A percentile compares a stretch with the other conserved stretches of the same genome.
Evolutionary conservation across 1,284 basidiomycete genomes (phyloP).

Genomic region (Heliocybe sulcata): DNA sequence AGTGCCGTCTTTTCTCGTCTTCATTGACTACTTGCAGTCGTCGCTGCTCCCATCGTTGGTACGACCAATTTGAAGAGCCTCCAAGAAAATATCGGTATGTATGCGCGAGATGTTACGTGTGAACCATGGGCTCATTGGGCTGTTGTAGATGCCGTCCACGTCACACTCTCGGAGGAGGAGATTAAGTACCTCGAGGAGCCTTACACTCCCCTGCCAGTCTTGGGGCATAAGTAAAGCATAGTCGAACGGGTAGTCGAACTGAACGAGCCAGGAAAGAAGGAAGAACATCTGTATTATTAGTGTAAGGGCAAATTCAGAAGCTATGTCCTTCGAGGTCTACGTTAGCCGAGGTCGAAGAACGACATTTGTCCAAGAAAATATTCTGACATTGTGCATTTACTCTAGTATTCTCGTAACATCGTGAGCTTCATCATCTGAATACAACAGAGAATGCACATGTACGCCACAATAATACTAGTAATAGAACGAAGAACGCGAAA

Average conservation of each 20-base stretch:
- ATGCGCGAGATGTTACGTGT: neutral
- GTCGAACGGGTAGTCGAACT: neutral
- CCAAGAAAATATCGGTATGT: slow-evolving; percentile 36
- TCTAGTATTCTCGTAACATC: slow-evolving; percentile 1
- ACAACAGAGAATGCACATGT: slow-evolving; percentile 3
- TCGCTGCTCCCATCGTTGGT: slow-evolving; percentile 48
- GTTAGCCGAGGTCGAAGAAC: too few species aligned
- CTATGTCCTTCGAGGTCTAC: too few species aligned
- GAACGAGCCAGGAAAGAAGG: neutral
- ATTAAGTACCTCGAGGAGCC: slow-evolving; percentile 25
- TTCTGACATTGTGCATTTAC: neutral
- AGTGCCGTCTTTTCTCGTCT: neutral
- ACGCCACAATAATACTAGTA: neutral
- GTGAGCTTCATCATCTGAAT: neutral
- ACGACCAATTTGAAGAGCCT: slow-evolving; percentile 43
- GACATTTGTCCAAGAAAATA: slow-evolving; percentile 3
- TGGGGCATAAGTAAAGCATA: slow-evolving; percentile 9
- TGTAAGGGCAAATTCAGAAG: neutral
- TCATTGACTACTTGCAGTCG: slow-evolving; percentile 14
- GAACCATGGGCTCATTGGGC: neutral
- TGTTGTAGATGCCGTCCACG: slow-evolving; percentile 18
- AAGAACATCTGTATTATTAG: neutral
- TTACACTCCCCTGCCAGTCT: slow-evolving; percentile 10
- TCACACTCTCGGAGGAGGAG: slow-evolving; percentile 34
- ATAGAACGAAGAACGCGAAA: neutral